Conservation (phyloP, 2,329 filamentous ascomycete genomes). For the Epicoccum sorghinum region DNA sequence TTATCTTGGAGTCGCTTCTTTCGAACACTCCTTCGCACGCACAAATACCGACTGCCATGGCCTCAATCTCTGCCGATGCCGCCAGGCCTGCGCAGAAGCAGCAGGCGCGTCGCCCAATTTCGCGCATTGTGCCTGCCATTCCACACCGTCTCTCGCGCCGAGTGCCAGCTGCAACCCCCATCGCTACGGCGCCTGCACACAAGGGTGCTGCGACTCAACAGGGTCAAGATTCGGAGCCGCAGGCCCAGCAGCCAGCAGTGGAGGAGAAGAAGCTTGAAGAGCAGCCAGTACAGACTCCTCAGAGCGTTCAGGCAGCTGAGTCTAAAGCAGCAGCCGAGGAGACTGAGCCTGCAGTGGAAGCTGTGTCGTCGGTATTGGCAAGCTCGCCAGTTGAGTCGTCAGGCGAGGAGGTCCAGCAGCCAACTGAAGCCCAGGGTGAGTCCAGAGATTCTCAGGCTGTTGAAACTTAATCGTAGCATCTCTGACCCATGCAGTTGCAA, state of each 20-base stretch:
- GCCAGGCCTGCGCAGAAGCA: conserved; percentile 32
- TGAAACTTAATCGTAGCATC: not conserved
- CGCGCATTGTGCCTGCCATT: conserved; percentile 48
- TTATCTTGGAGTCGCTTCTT: conserved; percentile 51
- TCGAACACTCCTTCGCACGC: conserved; percentile 14
- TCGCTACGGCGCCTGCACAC: conserved; percentile 36
- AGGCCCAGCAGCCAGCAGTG: conserved; percentile 17
- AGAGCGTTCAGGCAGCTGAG: conserved; percentile 38
- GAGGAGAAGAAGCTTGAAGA: conserved; percentile 22
- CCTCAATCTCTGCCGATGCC: conserved; percentile 33
- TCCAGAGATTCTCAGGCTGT: not conserved
- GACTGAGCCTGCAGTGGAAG: conserved; percentile 15
- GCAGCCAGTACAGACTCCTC: conserved; percentile 14
- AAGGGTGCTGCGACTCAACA: conserved; percentile 24
- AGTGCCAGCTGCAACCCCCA: conserved; percentile 30
- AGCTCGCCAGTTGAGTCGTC: conserved; percentile 24
- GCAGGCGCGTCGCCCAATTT: conserved; percentile 32
- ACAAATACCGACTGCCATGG: conserved; percentile 28
- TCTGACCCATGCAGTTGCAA: conserved; percentile 4
- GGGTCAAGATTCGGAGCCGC: conserved; percentile 10
- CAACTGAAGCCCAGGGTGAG: conserved; percentile 28
- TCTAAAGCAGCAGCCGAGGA: conserved; percentile 30
- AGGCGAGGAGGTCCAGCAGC: conserved; percentile 22
- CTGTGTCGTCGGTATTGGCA: conserved; percentile 15
- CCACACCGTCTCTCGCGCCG: conserved; percentile 43